phyloP scores from a whole-genome alignment of 805 yeast species.

The Suhomyces sp. region DNA sequence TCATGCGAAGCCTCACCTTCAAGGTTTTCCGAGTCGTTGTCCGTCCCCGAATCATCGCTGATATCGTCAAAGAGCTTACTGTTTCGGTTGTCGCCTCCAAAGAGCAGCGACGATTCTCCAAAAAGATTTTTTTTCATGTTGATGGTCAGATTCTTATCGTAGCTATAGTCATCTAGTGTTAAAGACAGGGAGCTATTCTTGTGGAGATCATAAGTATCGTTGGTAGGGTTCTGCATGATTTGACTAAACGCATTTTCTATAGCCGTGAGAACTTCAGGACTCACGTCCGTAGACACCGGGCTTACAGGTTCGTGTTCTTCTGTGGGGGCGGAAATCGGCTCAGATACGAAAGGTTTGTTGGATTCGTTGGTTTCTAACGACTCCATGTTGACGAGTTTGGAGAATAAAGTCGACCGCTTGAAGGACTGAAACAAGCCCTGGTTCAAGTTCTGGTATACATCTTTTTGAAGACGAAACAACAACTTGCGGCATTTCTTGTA shows the following conservation, averaged over 20 bases:
- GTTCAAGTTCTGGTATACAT: slow-evolving; percentile 49
- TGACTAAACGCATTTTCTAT: slow-evolving; percentile 67
- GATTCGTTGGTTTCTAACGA: not conserved
- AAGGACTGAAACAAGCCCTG: slow-evolving; percentile 56
- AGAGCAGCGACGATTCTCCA: slow-evolving; percentile 30
- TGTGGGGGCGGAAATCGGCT: not conserved
- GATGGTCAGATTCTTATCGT: slow-evolving; percentile 6
- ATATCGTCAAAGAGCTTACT: slow-evolving; percentile 35
- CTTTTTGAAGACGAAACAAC: slow-evolving; percentile 57
- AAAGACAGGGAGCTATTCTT: not conserved
- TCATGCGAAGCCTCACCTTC: slow-evolving; percentile 4
- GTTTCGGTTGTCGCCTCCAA: slow-evolving; percentile 22
- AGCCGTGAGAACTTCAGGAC: slow-evolving; percentile 51
- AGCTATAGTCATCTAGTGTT: not conserved
- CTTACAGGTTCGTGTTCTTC: not conserved
- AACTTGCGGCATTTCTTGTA: slow-evolving; percentile 57
- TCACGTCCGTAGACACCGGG: slow-evolving; percentile 18
- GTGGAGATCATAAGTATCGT: not conserved
- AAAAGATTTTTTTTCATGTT: slow-evolving; percentile 14
- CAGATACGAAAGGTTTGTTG: not conserved
- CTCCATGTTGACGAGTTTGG: slow-evolving; percentile 27
- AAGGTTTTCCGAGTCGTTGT: slow-evolving; percentile 27
- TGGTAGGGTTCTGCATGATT: slow-evolving; percentile 40
- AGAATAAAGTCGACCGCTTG: slow-evolving; percentile 52
- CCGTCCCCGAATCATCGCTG: slow-evolving; percentile 28